Base-by-base conservation (phyloP, 768 basidiomycete species). In the Lentinula raphanica region DNA sequence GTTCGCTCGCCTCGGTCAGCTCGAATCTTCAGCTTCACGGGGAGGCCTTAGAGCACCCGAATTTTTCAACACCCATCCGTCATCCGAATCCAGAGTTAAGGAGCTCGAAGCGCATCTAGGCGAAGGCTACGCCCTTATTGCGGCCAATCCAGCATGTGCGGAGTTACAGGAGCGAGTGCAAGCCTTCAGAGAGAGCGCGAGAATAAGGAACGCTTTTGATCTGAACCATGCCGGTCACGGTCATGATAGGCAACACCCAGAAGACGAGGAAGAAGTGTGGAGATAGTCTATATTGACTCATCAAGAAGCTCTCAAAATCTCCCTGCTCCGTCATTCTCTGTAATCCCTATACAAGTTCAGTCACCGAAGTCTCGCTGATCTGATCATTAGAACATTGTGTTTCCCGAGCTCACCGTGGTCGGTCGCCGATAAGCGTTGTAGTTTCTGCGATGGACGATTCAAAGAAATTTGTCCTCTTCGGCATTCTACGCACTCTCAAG, bases 21-120 rank as follows among this genome's bases (percentile, higher is more conserved):
- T 84, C 3, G 89, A 93, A 68, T 69, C 76, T 17, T 66, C 61
- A 17, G 25, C 27, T n/a, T 48, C 46, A n/a, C 46, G 55, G 67
- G 42, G 46, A 51, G 64, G 70, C 23, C 48, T 66, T 19, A 38
- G 66, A 40, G 46, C 58, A 66, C 27, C 81, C 15, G 83, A 85
- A 54, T 91, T 98, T 72, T 68, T 94, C 32, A 76, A 75, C 27
- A 97, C 95, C 0, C 95, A 98, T 70, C 95, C 95, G 0, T 77
- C 85, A 5, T 85, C 87, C 23, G 74, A 79, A 83, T 92, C 58
- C 77, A 86, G 76, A 92, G 90, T 61, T 59, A 81, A 62, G 13
- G 60, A 74, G 60, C 72, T 90, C 12, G 72, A 84, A 57, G 74
- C 77, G 55, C 70, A 76, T 3, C 70, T 90, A 0, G 83, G 84